A percentile compares a stretch with the other conserved stretches of the same genome.
These are phyloP conservation scores for Aspergillus aculeatinus DNA, from an alignment of 2,329 filamentous ascomycete genomes.

Conservation along the genomic window DNA sequence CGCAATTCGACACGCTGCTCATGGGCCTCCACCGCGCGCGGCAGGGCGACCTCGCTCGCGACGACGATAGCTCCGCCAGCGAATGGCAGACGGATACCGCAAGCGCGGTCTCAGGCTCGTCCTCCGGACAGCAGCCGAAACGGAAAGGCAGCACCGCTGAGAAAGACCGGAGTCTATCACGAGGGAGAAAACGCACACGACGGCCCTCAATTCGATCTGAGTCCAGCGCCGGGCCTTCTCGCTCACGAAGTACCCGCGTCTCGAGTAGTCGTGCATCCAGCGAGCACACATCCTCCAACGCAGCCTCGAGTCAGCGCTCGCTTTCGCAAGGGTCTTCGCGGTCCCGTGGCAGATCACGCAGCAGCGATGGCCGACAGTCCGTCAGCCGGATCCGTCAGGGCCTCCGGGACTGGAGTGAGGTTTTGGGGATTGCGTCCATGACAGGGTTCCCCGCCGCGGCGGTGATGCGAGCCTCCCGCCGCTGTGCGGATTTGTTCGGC, in stretches of 20 bases:
- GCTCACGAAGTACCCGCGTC: conserved; percentile 10
- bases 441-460: conserved; percentile 66
- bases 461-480: conserved; percentile 66
- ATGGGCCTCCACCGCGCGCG: conserved; percentile 68
- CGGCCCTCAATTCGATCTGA: conserved; percentile 10
- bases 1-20: conserved; percentile 68
- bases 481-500: conserved; percentile 74
- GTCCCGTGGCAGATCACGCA: conserved; percentile 17
- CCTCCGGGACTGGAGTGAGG: conserved; percentile 78
- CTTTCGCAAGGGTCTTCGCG: conserved; percentile 12
- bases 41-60: conserved; percentile 46
- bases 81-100: conserved; percentile 33
- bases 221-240: conserved; percentile 4
- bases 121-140: conserved; percentile 16
- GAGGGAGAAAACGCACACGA: conserved; percentile 27
- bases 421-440: conserved; percentile 74
- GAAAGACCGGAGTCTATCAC: conserved; percentile 20
- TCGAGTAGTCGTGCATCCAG: conserved; percentile 9
- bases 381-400: conserved; percentile 21
- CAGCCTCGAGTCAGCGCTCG: conserved; percentile 9
- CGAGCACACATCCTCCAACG: not conserved
- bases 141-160: not conserved
- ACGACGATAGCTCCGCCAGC: conserved; percentile 27
- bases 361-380: conserved; percentile 13
- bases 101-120: conserved; percentile 19